These are phyloP conservation scores for Leucoagaricus sp. DNA, from an alignment of 1,284 basidiomycete genomes.

Conservation along the genomic window DNA sequence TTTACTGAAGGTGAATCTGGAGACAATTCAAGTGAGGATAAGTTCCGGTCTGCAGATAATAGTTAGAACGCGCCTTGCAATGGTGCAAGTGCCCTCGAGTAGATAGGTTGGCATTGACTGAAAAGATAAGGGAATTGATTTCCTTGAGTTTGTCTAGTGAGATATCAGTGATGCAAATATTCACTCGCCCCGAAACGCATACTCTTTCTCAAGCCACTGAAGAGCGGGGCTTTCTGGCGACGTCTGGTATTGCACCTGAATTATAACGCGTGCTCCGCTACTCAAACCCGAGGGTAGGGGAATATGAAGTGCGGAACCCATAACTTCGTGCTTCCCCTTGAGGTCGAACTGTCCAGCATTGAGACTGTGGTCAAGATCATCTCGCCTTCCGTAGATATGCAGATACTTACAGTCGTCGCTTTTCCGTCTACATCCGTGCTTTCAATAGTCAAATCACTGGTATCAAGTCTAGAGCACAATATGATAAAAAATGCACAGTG, in stretches of 20 bases:
- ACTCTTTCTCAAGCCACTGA: constrained; percentile 93
- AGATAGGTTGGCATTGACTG: constrained; percentile 94
- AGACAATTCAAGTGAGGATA: constrained; percentile 4
- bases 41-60: constrained; percentile 6
- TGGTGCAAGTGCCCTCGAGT: constrained; percentile 80
- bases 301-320: constrained; percentile 72
- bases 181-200: too few relatives aligned
- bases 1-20: constrained; percentile 74
- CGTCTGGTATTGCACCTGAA: constrained; percentile 74
- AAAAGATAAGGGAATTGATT: constrained; percentile 89
- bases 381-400: too few relatives aligned
- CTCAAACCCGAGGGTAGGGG: constrained; percentile 43
- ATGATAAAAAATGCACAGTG: background rate
- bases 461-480: constrained; percentile 65
- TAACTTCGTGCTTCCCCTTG: constrained; percentile 57
- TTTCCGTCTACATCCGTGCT: constrained; percentile 58
- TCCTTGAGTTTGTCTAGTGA: constrained; percentile 83
- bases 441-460: constrained; percentile 70
- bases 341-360: constrained; percentile 62
- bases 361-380: too few relatives aligned
- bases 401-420: constrained; percentile 48
- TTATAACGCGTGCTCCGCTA: constrained; percentile 48
- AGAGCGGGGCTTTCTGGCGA: constrained; percentile 81
- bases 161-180: too few relatives aligned
- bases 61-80: constrained; percentile 63